Percentiles rank a stretch among this genome's conserved stretches.
phyloP scores from a whole-genome alignment of 83 land plant genomes.

The Larix sibirica region DNA sequence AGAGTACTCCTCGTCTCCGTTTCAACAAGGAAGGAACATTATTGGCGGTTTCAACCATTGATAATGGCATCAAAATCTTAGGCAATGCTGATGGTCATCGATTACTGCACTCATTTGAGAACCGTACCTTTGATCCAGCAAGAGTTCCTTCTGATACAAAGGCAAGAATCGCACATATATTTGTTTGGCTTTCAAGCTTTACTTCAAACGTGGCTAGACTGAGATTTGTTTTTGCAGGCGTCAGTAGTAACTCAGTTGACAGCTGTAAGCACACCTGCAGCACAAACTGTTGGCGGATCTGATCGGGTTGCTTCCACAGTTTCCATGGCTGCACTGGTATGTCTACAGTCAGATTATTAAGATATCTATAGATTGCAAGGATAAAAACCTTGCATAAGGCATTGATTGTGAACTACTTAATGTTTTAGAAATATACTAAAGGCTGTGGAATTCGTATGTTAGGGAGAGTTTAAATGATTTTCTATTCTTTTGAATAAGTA shows the following conservation, averaged over 20 bases:
- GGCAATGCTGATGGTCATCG: constrained; percentile 76
- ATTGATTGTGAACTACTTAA: background rate
- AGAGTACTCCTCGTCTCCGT: constrained; percentile 82
- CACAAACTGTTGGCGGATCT: constrained; percentile 23
- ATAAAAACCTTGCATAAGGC: too few species aligned
- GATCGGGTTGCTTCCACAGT: constrained; percentile 35
- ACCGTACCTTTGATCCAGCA: constrained; percentile 54
- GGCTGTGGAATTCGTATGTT: background rate
- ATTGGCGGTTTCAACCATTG: constrained; percentile 82
- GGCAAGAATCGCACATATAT: constrained; percentile 29
- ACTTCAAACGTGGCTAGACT: background rate
- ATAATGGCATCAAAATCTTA: constrained; percentile 77
- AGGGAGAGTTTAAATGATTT: background rate
- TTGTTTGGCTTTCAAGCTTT: background rate
- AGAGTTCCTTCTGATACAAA: constrained; percentile 51
- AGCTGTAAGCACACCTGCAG: constrained; percentile 14
- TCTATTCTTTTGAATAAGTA: background rate
- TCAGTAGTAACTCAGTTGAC: constrained; percentile 24
- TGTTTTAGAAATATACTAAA: background rate
- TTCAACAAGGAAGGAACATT: constrained; percentile 83
- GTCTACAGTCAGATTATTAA: background rate
- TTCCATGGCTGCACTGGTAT: constrained; percentile 29
- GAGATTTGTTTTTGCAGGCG: constrained; percentile 22
- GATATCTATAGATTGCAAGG: background rate
- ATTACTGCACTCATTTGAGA: constrained; percentile 62